Evolutionary conservation across 2,329 filamentous ascomycete genomes (phyloP), one percentile per base, ranked within the genome.

Genomic region (Acrocalymma vagum): DNA sequence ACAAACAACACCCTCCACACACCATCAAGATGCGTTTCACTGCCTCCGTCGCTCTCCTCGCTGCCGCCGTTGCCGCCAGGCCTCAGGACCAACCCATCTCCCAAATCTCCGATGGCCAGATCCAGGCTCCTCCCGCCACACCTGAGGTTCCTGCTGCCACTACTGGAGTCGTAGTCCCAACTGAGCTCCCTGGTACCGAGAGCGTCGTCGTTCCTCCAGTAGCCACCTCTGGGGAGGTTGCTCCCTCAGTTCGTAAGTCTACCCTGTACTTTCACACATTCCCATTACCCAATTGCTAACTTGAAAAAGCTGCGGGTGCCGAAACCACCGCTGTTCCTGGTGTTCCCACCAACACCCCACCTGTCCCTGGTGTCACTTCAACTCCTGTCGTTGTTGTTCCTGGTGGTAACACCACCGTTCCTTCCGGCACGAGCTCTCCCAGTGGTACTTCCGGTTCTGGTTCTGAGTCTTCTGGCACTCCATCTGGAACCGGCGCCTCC

Each of bases 61-160:
- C 60, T 38, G 60, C 57, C 42, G 44, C 54, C 44, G 63, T 51
- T 40, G 58, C 56, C 43, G 64, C 62, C 33, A 47, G 53, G 29
- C 57, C 62, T 22, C 60, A 64, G 59, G 45, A 48, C 44, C 48
- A 61, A 42, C 57, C 63, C 45, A 69, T 70, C 59, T 57, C 62
- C 37, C 65, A 70, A 60, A 70, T 70, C 53, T 52, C 49, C 40
- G 66, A 70, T 41, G 66, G 66, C 30, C 66, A 70, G 62, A 65
- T 69, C 49, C 66, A 70, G 57, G 66, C 52, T 50, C 48, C 60
- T 43, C 50, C 55, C 41, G 55, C 57, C 25, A 56, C 55, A 30
- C 35, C 46, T 14, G 29, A 20, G 5, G 35, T 42, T n/a, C 47
- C 50, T 20, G 29, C 16, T 18, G 32, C 24, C 35, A 9, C 40